A percentile compares a stretch with the other conserved stretches of the same genome.
Evolutionary conservation across 2,329 filamentous ascomycete species (phyloP).

Genomic region (Talaromyces sp.): DNA sequence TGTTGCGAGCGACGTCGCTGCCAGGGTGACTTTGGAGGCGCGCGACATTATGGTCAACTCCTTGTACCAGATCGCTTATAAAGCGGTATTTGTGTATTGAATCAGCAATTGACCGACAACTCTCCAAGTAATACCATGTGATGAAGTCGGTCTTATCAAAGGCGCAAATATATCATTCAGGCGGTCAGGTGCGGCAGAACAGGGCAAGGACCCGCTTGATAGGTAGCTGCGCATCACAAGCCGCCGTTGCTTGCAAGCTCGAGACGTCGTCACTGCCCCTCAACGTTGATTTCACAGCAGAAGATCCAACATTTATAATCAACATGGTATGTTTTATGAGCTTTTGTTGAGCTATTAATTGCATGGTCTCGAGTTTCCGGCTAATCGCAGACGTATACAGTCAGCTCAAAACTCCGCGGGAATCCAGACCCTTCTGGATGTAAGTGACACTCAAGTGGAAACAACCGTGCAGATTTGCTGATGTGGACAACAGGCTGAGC

Average conservation of each 20-base stretch:
- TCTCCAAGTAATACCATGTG: neutral
- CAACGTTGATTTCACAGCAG: neutral
- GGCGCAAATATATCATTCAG: neutral
- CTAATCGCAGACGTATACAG: slow-evolving; percentile 46
- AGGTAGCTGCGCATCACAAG: neutral
- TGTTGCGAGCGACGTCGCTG: slow-evolving; percentile 72
- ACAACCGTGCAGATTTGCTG: neutral
- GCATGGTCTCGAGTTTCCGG: neutral
- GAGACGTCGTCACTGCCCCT: slow-evolving; percentile 1
- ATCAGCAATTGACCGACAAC: neutral
- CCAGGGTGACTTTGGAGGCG: slow-evolving; percentile 81
- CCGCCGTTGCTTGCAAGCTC: neutral
- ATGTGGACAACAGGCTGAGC: slow-evolving; percentile 68
- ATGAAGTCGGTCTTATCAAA: neutral
- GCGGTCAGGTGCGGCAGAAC: slow-evolving; percentile 13
- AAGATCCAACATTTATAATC: neutral
- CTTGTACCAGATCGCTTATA: too few species aligned
- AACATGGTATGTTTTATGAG: slow-evolving; percentile 12
- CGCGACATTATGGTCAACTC: slow-evolving; percentile 65
- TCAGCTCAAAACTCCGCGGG: slow-evolving; percentile 97
- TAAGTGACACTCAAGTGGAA: slow-evolving; percentile 50
- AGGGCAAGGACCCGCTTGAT: neutral
- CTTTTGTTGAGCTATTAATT: too few species aligned
- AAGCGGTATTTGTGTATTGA: too few species aligned
- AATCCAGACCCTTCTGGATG: slow-evolving; percentile 98